Conservation (phyloP, 1,139 yeast species). For the Saccharomyces pastorianus region DNA sequence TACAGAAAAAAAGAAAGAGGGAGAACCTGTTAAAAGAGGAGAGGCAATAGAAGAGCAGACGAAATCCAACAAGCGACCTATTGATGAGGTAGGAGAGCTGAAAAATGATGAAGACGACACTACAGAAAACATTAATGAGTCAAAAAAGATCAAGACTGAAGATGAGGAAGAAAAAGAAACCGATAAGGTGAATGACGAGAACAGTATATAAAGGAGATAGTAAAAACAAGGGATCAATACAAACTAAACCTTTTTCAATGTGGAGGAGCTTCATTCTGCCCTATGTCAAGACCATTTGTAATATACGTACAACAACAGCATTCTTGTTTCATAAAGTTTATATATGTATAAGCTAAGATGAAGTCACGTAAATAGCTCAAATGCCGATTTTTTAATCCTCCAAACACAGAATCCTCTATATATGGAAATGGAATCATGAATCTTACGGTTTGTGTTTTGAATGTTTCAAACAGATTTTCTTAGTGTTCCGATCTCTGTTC, state of each 20-base stretch:
- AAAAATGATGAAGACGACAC: slow-evolving; percentile 1
- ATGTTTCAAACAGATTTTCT: neutral
- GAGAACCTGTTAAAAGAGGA: slow-evolving; percentile 1
- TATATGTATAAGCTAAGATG: neutral
- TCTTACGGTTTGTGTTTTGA: neutral
- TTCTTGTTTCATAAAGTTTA: neutral
- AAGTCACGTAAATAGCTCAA: neutral
- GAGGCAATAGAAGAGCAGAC: neutral
- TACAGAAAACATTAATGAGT: neutral
- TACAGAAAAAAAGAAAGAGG: neutral
- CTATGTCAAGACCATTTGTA: neutral
- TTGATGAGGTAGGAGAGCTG: neutral
- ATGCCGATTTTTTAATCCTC: neutral
- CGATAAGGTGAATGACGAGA: neutral
- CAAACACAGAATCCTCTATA: neutral
- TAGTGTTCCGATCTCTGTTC: neutral
- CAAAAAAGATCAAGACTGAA: slow-evolving; percentile 1
- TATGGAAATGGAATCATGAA: neutral
- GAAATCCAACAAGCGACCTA: neutral
- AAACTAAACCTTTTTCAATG: neutral
- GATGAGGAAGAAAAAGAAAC: neutral
- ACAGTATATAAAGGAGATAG: neutral
- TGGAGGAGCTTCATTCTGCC: neutral
- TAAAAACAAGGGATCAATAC: neutral
- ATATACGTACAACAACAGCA: neutral